phyloP scores from a whole-genome alignment of 1,284 basidiomycete genomes.

The Serendipita sp. region DNA sequence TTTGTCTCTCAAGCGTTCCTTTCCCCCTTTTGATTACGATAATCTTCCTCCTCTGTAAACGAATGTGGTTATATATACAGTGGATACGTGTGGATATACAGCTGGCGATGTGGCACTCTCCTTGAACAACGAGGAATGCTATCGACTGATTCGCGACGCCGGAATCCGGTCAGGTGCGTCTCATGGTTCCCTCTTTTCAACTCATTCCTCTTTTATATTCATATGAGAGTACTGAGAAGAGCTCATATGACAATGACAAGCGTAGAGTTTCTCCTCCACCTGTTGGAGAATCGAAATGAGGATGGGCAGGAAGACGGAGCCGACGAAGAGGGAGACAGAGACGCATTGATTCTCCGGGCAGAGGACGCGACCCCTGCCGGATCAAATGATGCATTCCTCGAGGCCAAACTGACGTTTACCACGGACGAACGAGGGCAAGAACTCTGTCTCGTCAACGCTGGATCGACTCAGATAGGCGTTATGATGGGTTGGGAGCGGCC shows the following conservation, averaged over 20 bases:
- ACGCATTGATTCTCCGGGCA: slow-evolving; percentile 37
- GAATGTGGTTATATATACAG: slow-evolving; percentile 24
- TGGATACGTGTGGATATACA: slow-evolving; percentile 65
- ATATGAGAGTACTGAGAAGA: background rate
- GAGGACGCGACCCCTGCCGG: slow-evolving; percentile 55
- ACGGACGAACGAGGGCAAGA: slow-evolving; percentile 67
- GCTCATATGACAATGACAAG: background rate
- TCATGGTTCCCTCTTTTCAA: too few relatives aligned
- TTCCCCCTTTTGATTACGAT: background rate
- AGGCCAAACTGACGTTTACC: slow-evolving; percentile 56
- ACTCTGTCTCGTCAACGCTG: slow-evolving; percentile 54
- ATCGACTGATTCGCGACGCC: slow-evolving; percentile 67
- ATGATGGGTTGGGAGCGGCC: slow-evolving; percentile 94
- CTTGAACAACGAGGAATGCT: slow-evolving; percentile 61
- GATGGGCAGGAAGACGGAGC: background rate
- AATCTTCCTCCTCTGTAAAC: background rate
- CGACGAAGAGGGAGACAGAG: slow-evolving; percentile 24
- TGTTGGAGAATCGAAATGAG: slow-evolving; percentile 23
- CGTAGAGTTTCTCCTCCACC: slow-evolving; percentile 49
- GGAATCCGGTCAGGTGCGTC: slow-evolving; percentile 66
- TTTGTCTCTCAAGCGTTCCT: background rate
- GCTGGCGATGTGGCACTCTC: slow-evolving; percentile 82
- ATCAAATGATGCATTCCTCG: slow-evolving; percentile 64
- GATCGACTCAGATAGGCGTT: slow-evolving; percentile 64
- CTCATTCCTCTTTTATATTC: slow-evolving; percentile 8